Evolutionary conservation across 139 green algal genomes (phyloP), one percentile per base, ranked within the genome.

Genomic region (Chlorella ohadii): DNA sequence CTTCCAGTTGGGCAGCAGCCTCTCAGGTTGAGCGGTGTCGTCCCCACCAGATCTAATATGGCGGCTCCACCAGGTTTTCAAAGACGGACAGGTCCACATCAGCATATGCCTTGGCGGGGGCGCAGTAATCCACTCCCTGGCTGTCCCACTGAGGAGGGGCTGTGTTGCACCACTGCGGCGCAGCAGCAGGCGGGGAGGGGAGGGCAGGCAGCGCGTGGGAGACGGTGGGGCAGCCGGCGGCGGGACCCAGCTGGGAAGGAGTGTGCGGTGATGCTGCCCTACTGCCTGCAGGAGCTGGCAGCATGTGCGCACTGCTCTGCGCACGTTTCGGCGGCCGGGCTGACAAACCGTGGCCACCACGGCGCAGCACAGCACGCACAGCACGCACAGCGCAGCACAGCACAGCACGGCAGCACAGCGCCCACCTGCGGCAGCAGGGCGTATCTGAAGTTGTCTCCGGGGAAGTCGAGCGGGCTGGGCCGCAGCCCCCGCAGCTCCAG

Each of bases 121-220:
- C 67, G 36, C 67, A 74, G 36, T 74, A 74, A 36, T 74, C 67
- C n/a, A 51, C 67, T 6, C 67, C 67, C 1, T 34, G 36, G 67
- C 36, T 74, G 67, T 47, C 67, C 19, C n/a, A 23, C 67, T 47
- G 67, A 5, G 67, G 17, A 17, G 34, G 19, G 36, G 34, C 34
- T 16, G 67, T 74, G 67, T 74, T 36, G 67, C 67, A 74, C 67
- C 67, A 74, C 67, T 74, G 67, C 67, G 27, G 28, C 17, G 31
- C 27, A 33, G 61, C 4, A 33, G 25, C 5, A 34, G 61, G 61
- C 27, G 12, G 61, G 61, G 17, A 51, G 44, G 7, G 9, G 44
- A 16, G 9, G 44, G 44, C 44, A 51, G 44, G 44, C 44, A 51
- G 44, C 7, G 44, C 44, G 44, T 51, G 44, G 44, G 44, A 16